phyloP scores from a whole-genome alignment of 805 yeast species.

The Candida cerambycidarum region DNA sequence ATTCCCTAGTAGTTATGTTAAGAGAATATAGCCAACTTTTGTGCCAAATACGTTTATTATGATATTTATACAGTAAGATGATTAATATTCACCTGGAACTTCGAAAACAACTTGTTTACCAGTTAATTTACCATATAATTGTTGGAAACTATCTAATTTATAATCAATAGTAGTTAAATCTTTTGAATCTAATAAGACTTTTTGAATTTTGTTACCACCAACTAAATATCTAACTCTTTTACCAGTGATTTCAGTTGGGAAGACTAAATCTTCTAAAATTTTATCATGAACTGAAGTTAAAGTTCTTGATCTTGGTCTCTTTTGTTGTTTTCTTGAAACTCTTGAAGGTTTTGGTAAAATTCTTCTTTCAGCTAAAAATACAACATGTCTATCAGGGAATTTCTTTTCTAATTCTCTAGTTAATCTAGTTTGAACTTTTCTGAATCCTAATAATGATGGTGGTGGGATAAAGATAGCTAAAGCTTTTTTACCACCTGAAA shows the following conservation, averaged over 20 bases:
- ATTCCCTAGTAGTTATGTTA: conserved; percentile 73
- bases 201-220: conserved; percentile 98
- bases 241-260: conserved; percentile 99
- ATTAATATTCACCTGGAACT: conserved; percentile 52
- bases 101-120: conserved; percentile 99
- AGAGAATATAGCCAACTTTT: conserved; percentile 16
- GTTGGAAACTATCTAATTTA: conserved; percentile 99
- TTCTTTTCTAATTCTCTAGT: conserved; percentile 99
- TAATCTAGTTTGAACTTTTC: conserved; percentile 94
- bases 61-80: conserved; percentile 6
- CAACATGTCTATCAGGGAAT: conserved; percentile 99
- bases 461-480: conserved; percentile 97
- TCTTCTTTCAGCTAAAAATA: conserved; percentile 99
- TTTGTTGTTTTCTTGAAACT: conserved; percentile 88
- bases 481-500: conserved; percentile 97
- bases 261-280: conserved; percentile 97
- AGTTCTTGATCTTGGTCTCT: conserved; percentile 99
- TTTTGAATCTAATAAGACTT: conserved; percentile 96
- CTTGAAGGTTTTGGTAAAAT: conserved; percentile 99
- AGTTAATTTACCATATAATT: conserved; percentile 96
- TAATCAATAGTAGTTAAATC: conserved; percentile 95
- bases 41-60: conserved; percentile 2
- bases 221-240: conserved; percentile 99
- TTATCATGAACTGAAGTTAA: conserved; percentile 98
- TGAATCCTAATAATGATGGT: conserved; percentile 89